Evolutionary conservation across 2,329 filamentous ascomycete species (phyloP).

Genomic region (Fusarium nanum): DNA sequence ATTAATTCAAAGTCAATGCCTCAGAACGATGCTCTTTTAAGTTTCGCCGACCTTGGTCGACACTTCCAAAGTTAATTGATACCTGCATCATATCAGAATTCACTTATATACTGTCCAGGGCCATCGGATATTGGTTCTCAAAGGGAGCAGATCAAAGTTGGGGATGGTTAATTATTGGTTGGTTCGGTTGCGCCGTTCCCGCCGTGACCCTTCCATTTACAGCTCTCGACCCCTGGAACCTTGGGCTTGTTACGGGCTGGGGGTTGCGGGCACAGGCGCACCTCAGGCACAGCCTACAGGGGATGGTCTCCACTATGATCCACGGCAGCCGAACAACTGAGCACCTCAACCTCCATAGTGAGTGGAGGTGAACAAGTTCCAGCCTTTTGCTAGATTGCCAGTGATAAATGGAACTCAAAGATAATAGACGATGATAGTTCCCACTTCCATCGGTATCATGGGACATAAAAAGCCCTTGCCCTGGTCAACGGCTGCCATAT

Average conservation of each 20-base stretch:
- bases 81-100: background rate
- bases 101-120: constrained; percentile 26
- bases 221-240: constrained; percentile 10
- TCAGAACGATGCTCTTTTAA: background rate
- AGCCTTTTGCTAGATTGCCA: background rate
- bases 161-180: constrained; percentile 15
- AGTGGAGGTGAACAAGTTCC: background rate
- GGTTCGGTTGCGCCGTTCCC: constrained; percentile 29
- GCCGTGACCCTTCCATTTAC: constrained; percentile 12
- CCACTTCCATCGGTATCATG: background rate
- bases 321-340: constrained; percentile 21
- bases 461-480: constrained; percentile 6
- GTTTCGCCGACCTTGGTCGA: constrained; percentile 6
- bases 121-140: constrained; percentile 40
- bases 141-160: constrained; percentile 12
- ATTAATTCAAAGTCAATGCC: background rate
- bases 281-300: constrained; percentile 15
- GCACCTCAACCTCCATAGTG: background rate
- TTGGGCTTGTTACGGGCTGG: constrained; percentile 28
- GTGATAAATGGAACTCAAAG: background rate
- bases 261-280: constrained; percentile 32
- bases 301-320: constrained; percentile 26
- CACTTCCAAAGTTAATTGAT: background rate
- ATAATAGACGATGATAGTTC: background rate
- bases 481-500: constrained; percentile 1